Conservation (phyloP, 1,139 yeast species). For the Protomyces lactucae-debilis region DNA sequence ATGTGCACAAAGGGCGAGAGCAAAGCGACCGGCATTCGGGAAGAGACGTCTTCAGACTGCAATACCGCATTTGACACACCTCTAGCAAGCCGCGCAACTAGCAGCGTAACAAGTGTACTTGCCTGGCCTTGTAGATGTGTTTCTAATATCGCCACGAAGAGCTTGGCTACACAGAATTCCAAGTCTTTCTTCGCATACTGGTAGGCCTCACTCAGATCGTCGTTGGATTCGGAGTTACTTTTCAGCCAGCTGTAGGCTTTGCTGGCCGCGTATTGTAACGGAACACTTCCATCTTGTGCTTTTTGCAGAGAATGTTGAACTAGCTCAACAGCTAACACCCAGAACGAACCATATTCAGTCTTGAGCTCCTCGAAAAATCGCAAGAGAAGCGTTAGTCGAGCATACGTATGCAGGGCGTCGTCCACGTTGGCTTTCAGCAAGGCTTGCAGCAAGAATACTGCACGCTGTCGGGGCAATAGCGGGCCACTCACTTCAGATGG, state of each 20-base stretch:
- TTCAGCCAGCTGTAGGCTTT: conserved; percentile 43
- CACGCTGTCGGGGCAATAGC: conserved; percentile 54
- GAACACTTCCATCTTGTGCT: conserved; percentile 39
- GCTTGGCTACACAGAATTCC: not conserved
- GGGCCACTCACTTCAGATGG: conserved; percentile 37
- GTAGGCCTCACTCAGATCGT: conserved; percentile 35
- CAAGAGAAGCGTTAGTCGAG: conserved; percentile 48
- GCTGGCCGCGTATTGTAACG: conserved; percentile 50
- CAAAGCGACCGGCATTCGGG: not conserved
- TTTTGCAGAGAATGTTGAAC: conserved; percentile 32
- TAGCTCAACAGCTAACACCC: conserved; percentile 34
- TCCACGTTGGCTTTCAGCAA: conserved; percentile 22
- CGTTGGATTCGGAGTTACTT: conserved; percentile 37
- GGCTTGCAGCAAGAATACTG: conserved; percentile 32
- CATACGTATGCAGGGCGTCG: conserved; percentile 45
- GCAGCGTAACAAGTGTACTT: conserved; percentile 40
- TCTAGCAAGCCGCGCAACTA: conserved; percentile 38
- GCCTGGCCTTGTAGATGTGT: conserved; percentile 33
- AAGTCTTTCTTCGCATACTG: not conserved
- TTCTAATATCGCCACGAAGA: not conserved
- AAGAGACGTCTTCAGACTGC: not conserved
- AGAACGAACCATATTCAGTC: conserved; percentile 34
- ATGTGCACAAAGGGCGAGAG: conserved; percentile 6
- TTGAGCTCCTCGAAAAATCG: conserved; percentile 42
- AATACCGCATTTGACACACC: not conserved